Conservation (phyloP, 257 asterid species). For the Solanum appendiculatum region DNA sequence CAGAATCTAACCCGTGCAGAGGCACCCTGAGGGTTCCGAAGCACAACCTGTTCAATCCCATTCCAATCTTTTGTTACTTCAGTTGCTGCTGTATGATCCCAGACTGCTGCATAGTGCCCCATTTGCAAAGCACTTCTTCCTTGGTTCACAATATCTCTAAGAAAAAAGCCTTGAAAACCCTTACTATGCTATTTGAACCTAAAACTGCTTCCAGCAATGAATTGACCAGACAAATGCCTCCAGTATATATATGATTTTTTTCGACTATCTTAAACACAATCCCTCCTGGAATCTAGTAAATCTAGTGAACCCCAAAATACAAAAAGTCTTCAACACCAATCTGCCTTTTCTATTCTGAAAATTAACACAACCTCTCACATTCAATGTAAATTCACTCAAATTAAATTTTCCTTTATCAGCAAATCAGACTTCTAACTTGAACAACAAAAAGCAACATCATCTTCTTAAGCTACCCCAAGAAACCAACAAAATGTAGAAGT, state of each 20-base stretch:
- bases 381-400: constrained; percentile 22
- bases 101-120: constrained; percentile 81
- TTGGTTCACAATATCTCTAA: constrained; percentile 6
- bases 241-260: not conserved
- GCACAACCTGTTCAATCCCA: constrained; percentile 81
- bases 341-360: not conserved
- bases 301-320: not conserved
- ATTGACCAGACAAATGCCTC: not conserved
- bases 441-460: constrained; percentile 13
- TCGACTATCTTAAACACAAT: not conserved
- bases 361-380: constrained; percentile 14
- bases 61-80: constrained; percentile 76
- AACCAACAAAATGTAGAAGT: constrained; percentile 11
- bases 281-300: not conserved
- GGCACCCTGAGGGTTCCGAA: constrained; percentile 76
- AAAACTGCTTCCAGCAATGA: not conserved
- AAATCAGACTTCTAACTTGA: constrained; percentile 4
- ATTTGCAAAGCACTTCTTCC: constrained; percentile 20
- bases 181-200: constrained; percentile 4
- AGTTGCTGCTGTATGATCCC: constrained; percentile 64
- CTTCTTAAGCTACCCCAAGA: constrained; percentile 16
- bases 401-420: not conserved
- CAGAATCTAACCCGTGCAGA: constrained; percentile 63
- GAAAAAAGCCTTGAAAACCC: constrained; percentile 1
- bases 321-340: not conserved